phyloP scores from a whole-genome alignment of 1,284 basidiomycete genomes.

The Leccinum insigne region DNA sequence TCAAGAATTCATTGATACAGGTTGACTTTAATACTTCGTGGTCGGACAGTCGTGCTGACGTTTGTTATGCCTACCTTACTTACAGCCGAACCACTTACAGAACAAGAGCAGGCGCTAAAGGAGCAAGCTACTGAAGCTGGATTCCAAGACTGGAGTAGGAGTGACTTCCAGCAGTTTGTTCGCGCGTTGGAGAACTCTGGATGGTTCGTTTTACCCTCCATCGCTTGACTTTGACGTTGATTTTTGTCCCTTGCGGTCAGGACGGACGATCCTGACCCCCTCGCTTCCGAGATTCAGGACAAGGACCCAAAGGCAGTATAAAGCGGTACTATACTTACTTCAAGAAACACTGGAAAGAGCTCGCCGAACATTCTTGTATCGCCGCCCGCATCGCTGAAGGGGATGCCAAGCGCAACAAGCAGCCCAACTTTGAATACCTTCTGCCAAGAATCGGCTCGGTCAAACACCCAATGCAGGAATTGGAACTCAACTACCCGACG shows the following conservation, averaged over 20 bases:
- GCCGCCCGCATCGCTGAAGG: slow-evolving; percentile 81
- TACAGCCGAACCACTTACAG: slow-evolving; percentile 82
- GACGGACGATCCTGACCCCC: slow-evolving; percentile 73
- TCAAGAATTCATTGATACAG: slow-evolving; percentile 87
- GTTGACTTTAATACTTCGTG: slow-evolving; percentile 36
- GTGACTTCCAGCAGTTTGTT: slow-evolving; percentile 94
- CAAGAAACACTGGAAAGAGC: slow-evolving; percentile 87
- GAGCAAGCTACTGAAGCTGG: slow-evolving; percentile 79
- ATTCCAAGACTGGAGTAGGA: slow-evolving; percentile 89
- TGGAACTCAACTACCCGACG: slow-evolving; percentile 92
- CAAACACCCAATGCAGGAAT: slow-evolving; percentile 90
- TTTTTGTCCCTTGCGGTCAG: slow-evolving; percentile 42
- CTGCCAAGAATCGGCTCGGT: slow-evolving; percentile 79
- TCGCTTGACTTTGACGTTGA: not conserved
- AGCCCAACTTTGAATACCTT: slow-evolving; percentile 79
- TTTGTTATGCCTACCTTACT: not conserved
- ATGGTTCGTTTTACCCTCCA: slow-evolving; percentile 51
- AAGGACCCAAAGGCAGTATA: slow-evolving; percentile 81
- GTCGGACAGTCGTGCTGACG: not conserved
- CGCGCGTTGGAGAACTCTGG: slow-evolving; percentile 86
- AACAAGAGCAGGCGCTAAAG: slow-evolving; percentile 82
- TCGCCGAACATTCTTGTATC: slow-evolving; percentile 77
- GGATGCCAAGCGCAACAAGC: slow-evolving; percentile 85
- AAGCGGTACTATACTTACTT: slow-evolving; percentile 85
- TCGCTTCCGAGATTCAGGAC: slow-evolving; percentile 85